Base-by-base conservation (phyloP, 2,329 filamentous ascomycete species). In the Penicillium italicum region DNA sequence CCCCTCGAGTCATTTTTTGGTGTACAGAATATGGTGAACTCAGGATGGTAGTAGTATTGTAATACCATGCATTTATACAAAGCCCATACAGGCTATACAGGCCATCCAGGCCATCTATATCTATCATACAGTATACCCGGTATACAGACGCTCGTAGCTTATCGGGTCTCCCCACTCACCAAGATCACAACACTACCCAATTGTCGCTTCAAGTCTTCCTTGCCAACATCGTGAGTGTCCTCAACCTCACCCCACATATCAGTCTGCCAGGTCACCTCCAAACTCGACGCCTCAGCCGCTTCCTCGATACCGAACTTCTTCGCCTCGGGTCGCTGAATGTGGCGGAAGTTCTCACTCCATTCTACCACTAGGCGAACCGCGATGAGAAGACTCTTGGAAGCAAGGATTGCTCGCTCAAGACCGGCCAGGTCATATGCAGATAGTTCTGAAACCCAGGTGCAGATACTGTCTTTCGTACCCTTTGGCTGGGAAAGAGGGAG, bases 201-300 rank as follows among this genome's bases (percentile, higher is more conserved):
- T 76, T 97, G 94, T 67, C 93, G 82, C 69, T 85, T 83, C 62
- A 97, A 65, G 74, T 99, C 94, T 74, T 96, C 93, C 73, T 87
- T 89, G 67, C 96, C 89, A 1, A 99, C 94, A 78, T 99, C 94
- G 75, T 99, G 94, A 28, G 92, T 96, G 74, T 99, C 92, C 73
- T 99, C 94, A 0, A 99, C 94, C 79, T 96, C 92, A 9, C 94
- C 94, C 93, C 94, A 97, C 74, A 89, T 86, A 28, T 83, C 79
- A 1, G 87, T 95, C 81, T 99, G 94, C 87, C 91, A 97, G 61
- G 85, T 81, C 16, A 96, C 90, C 78, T 99, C 94, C 40, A 95
- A 72, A 66, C 84, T 96, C 6, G 88, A 86, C 14, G 88, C 87
- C 66, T 82, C 80, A 0, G 90, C 86, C 0, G 92, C 93, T 70